These are phyloP conservation scores for Bombardia bombarda DNA, from an alignment of 495 filamentous ascomycete species.

Conservation along the genomic window DNA sequence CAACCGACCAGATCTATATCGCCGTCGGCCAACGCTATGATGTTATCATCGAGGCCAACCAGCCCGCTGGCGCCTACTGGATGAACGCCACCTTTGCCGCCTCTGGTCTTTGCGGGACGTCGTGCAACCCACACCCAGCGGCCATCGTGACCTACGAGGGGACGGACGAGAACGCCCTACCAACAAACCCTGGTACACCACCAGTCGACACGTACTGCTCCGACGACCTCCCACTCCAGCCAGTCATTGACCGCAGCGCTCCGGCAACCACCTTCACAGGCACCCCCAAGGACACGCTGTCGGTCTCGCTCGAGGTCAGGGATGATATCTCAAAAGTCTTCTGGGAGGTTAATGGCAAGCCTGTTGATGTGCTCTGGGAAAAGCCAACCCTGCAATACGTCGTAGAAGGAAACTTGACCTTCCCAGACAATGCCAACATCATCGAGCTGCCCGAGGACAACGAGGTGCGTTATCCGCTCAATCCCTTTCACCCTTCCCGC, in stretches of 20 bases:
- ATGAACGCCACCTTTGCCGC: slow-evolving; percentile 11
- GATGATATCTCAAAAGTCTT: slow-evolving; percentile 4
- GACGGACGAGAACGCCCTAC: slow-evolving; percentile 1
- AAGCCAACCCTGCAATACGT: slow-evolving; percentile 32
- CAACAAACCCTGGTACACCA: slow-evolving; percentile 1
- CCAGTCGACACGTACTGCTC: slow-evolving; percentile 10
- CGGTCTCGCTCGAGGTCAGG: background rate
- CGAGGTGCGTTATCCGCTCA: slow-evolving; percentile 5
- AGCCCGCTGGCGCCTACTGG: slow-evolving; percentile 48
- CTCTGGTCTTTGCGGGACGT: background rate
- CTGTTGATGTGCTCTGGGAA: slow-evolving; percentile 27
- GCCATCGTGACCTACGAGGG: slow-evolving; percentile 15
- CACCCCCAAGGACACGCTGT: background rate
- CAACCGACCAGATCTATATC: slow-evolving; percentile 35
- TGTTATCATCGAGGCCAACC: slow-evolving; percentile 51
- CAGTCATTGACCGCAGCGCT: background rate
- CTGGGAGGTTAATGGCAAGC: slow-evolving; percentile 25
- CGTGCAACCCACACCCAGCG: slow-evolving; percentile 4
- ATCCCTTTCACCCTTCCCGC: background rate
- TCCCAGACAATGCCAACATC: slow-evolving; percentile 23
- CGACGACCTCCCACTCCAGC: slow-evolving; percentile 10
- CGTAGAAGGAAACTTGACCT: slow-evolving; percentile 23
- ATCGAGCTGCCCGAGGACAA: slow-evolving; percentile 25
- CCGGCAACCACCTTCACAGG: background rate
- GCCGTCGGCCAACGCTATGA: slow-evolving; percentile 61